Conservation (phyloP, 495 filamentous ascomycete genomes). For the Penicillium subrubescens region DNA sequence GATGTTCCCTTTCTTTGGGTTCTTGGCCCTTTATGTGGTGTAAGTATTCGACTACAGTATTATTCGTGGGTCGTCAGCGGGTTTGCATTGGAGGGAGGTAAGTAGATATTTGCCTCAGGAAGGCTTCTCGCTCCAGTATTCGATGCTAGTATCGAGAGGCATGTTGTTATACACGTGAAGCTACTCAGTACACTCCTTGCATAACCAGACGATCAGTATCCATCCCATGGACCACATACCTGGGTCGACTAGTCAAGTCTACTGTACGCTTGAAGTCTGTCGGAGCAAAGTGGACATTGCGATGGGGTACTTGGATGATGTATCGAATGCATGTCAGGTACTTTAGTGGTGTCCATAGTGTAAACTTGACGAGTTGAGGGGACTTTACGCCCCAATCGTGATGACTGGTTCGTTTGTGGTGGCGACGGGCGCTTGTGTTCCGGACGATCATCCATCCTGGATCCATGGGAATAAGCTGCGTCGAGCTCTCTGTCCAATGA, state of each 20-base stretch:
- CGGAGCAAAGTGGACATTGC: not conserved
- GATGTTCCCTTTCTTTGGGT: not conserved
- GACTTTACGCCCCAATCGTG: not conserved
- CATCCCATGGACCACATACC: slow-evolving; percentile 6
- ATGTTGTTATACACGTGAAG: not conserved
- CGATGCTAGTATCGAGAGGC: not conserved
- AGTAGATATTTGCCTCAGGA: not conserved
- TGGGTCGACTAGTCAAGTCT: slow-evolving; percentile 4
- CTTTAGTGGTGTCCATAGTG: no score
- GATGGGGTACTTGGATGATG: not conserved
- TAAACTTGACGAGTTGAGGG: no score
- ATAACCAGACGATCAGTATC: not conserved
- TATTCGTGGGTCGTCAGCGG: not conserved
- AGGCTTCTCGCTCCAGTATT: no score
- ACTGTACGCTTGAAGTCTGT: slow-evolving; percentile 6
- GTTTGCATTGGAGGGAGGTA: not conserved
- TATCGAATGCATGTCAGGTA: not conserved
- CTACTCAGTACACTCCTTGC: not conserved
- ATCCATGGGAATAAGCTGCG: slow-evolving; percentile 15
- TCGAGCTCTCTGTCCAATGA: slow-evolving; percentile 9
- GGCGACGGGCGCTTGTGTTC: slow-evolving; percentile 2
- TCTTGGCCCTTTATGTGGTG: not conserved
- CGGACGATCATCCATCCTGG: slow-evolving; percentile 11
- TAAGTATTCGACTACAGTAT: no score
- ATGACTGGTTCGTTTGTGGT: not conserved